These are phyloP conservation scores for Chalciporus piperatus DNA, from an alignment of 768 basidiomycete genomes.

Conservation along the genomic window DNA sequence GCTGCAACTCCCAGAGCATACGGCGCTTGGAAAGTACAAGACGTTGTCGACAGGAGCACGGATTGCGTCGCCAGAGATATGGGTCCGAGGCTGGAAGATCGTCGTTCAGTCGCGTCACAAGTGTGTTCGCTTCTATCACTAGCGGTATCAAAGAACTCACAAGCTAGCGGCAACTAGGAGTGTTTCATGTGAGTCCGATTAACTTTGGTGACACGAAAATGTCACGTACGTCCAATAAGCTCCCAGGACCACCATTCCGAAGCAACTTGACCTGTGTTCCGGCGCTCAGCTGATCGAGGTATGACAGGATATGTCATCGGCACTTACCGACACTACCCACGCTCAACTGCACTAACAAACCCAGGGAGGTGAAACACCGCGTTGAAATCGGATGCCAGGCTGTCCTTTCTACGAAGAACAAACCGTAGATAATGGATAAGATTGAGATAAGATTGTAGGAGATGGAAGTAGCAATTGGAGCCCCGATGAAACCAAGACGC, in stretches of 20 bases:
- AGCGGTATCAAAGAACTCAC: conserved; percentile 30
- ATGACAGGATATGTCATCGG: neutral
- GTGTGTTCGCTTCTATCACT: neutral
- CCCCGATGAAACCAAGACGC: conserved; percentile 83
- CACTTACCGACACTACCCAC: conserved; percentile 70
- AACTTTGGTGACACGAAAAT: neutral
- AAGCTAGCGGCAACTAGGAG: conserved; percentile 49
- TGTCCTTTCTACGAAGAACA: conserved; percentile 57
- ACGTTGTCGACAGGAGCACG: conserved; percentile 72
- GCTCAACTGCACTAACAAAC: conserved; percentile 70
- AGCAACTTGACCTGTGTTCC: conserved; percentile 60
- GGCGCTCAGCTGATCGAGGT: neutral
- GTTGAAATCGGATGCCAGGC: conserved; percentile 80
- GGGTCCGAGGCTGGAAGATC: conserved; percentile 63
- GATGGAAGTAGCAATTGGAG: conserved; percentile 81
- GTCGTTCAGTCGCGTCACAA: conserved; percentile 12
- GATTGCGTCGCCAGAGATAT: conserved; percentile 84
- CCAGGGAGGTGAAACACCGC: conserved; percentile 62
- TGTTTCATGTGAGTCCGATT: conserved; percentile 3
- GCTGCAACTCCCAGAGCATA: conserved; percentile 79
- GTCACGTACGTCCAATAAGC: conserved; percentile 50
- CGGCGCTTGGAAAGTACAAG: conserved; percentile 79
- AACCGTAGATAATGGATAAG: conserved; percentile 56
- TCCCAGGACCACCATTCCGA: conserved; percentile 99
- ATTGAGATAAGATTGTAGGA: conserved; percentile 77